These are phyloP conservation scores for Bifiguratus adelaidae DNA, from an alignment of 192 early-diverging fungal species.

Conservation along the genomic window DNA sequence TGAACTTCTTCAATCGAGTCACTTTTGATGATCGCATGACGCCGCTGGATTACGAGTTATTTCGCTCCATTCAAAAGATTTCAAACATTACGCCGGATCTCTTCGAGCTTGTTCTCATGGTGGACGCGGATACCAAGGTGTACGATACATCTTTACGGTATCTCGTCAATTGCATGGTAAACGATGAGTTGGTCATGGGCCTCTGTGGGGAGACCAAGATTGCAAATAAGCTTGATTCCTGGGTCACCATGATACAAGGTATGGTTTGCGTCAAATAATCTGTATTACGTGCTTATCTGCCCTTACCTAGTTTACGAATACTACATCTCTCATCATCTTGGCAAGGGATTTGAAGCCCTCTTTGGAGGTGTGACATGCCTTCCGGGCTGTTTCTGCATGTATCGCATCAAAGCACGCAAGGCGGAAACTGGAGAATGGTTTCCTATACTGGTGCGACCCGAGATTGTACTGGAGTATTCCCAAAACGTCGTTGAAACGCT, in stretches of 20 bases:
- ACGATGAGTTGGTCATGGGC: conserved; percentile 78
- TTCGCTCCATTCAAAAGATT: conserved; percentile 76
- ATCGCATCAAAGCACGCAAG: conserved; percentile 79
- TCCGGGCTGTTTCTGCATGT: conserved; percentile 96
- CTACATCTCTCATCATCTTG: conserved; percentile 89
- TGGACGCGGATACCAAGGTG: no score
- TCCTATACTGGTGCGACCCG: conserved; percentile 73
- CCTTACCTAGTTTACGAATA: conserved; percentile 99
- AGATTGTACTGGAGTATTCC: conserved; percentile 68
- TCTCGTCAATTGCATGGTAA: conserved; percentile 68
- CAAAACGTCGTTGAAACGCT: conserved; percentile 66
- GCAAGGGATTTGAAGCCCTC: conserved; percentile 84
- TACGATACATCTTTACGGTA: no score
- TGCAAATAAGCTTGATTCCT: conserved; percentile 74
- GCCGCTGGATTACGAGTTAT: conserved; percentile 83
- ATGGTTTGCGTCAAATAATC: no score
- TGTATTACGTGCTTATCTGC: no score
- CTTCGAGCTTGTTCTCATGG: conserved; percentile 72
- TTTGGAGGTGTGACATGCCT: conserved; percentile 94
- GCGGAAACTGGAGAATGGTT: conserved; percentile 51
- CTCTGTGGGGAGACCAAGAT: conserved; percentile 94
- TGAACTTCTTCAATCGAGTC: no score
- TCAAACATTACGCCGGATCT: conserved; percentile 64
- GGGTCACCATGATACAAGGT: conserved; percentile 90
- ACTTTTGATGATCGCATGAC: conserved; percentile 83